A percentile compares a stretch with the other conserved stretches of the same genome.
phyloP scores from a whole-genome alignment of 2,329 filamentous ascomycete genomes.

The Aspergillus nomiae region DNA sequence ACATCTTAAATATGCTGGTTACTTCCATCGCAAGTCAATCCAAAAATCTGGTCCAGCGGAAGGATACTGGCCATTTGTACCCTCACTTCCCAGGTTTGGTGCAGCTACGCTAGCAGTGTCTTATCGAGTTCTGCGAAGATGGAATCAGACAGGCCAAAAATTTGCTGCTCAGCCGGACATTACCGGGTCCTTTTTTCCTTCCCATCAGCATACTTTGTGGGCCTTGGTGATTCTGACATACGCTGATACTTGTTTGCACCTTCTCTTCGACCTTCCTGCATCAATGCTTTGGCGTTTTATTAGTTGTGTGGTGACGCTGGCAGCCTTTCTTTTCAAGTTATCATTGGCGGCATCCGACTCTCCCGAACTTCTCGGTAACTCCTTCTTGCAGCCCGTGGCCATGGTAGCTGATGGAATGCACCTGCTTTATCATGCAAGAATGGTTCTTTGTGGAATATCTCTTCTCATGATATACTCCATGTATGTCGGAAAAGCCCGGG shows the following conservation, averaged over 20 bases:
- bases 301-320: conserved; percentile 48
- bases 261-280: conserved; percentile 38
- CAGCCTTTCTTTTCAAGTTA: conserved; percentile 82
- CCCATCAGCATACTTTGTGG: conserved; percentile 73
- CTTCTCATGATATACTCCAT: conserved; percentile 34
- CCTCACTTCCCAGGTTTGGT: conserved; percentile 17
- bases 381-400: conserved; percentile 38
- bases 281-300: conserved; percentile 28
- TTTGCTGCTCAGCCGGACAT: conserved; percentile 90
- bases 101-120: conserved; percentile 57
- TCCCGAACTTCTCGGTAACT: conserved; percentile 68
- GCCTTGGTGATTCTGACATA: conserved; percentile 70
- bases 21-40: conserved; percentile 2
- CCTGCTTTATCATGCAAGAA: conserved; percentile 53
- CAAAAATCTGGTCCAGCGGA: background rate
- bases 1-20: conserved; percentile 38
- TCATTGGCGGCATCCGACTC: conserved; percentile 86
- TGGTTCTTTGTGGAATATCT: conserved; percentile 52
- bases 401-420: conserved; percentile 41
- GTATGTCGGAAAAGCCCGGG: conserved; percentile 15
- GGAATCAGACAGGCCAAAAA: conserved; percentile 98
- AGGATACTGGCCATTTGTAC: conserved; percentile 1
- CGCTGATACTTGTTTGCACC: conserved; percentile 54
- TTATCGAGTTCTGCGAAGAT: conserved; percentile 71
- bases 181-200: conserved; percentile 68